Base-by-base conservation (phyloP, 2,329 filamentous ascomycete genomes). In the Cercospora beticola region DNA sequence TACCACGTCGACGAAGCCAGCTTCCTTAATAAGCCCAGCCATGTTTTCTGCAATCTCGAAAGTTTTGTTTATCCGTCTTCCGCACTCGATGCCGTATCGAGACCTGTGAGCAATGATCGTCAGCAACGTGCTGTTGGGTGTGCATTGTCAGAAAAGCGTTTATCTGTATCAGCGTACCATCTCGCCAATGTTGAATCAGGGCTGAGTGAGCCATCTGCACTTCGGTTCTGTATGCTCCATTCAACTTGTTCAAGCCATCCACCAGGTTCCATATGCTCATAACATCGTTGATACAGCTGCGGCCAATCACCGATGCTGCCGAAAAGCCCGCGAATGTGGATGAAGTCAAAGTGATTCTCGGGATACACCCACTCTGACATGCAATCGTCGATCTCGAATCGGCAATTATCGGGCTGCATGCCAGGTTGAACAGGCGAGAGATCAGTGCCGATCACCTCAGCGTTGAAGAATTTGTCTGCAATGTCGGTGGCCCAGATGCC, bases 1-100 rank as follows among this genome's bases (percentile, higher is more conserved):
- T 9, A 80, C 77, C 1, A 85, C 79, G 68, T 84, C 80, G 4
- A 79, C 79, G 71, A 85, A 85, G 2, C 84, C 83, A 73, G 80
- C 80, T 77, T 74, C 70, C 4, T 31, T 63, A 26, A 78, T 74
- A 26, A 73, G 31, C 2, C 69, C 70, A 2, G 70, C 68, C 75
- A 77, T 77, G 28, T 72, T 70, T 58, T 75, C 74, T 5, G 75
- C 72, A 62, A 76, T 74, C 52, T 76, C 71, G 62, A 76, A 76
- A 18, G 75, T 76, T 65, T 76, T 77, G 23, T 74, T 74, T 14
- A 72, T 74, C 2, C 64, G 49, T 36, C 69, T 62, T 12, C 73
- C 75, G 5, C 72, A 69, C 14, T 73, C 70, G 18, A 74, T 40
- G 9, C 71, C 68, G 59, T 73, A 68, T 56, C 68, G 66, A 61